Base-by-base conservation (phyloP, 2,329 filamentous ascomycete species). In the Huntiella abstrusa region DNA sequence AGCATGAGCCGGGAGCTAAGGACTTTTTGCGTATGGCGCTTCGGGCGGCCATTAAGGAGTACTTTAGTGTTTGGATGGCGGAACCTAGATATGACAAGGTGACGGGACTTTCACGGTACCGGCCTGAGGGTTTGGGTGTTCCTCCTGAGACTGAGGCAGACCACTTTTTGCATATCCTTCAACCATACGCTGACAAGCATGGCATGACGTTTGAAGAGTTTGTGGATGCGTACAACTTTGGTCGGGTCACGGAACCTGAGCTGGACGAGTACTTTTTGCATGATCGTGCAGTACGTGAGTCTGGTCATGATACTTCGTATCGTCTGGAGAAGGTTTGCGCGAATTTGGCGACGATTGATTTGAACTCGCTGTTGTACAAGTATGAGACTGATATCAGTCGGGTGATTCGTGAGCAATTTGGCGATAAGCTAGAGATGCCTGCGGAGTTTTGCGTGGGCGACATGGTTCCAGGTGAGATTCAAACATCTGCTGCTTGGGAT, bases 231-330 rank as follows among this genome's bases (percentile, higher is more conserved):
- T 98, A 98, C 69, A 96, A 96, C 60, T 61, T 77, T 51, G 75
- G 79, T 15, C 60, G 74, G 44, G 72, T 98, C 19, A 61, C 69
- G 41, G 88, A 96, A 63, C 86, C 87, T 0, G 84, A 93, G 52
- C 69, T 98, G 11, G 91, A 98, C 57, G 77, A 87, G 41, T 98
- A 96, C 63, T 96, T 96, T 64, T 65, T 93, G 58, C 91, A 98
- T 60, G 91, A 98, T 59, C 82, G 91, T 50, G 87, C 88, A 2
- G 87, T 96, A 33, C 80, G 91, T 53, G 91, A 98, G 62, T 95
- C 88, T 13, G 91, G 91, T 10, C 91, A 98, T 61, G 91, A 98
- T 59, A 98, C 91, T 2, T 83, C 83, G 12, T 96, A 96, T 63
- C 83, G 91, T 13, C 70, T 98, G 15, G 91, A 96, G 63, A 80